Base-by-base conservation (phyloP, 768 basidiomycete genomes). In the Podaxis sp. region DNA sequence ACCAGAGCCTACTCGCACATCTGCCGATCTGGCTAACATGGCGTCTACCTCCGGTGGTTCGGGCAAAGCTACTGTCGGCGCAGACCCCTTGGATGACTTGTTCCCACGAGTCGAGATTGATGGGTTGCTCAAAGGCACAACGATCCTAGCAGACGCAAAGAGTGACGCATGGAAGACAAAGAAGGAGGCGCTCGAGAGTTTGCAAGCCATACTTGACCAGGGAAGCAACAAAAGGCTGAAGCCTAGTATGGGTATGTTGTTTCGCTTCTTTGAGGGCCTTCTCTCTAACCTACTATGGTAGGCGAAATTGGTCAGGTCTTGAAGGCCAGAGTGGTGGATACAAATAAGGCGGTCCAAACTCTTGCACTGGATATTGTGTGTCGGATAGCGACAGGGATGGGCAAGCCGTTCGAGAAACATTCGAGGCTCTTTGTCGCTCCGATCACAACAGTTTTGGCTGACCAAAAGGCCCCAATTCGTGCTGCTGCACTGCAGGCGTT, bases 51-150 rank as follows among this genome's bases (percentile, higher is more conserved):
- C 79, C 12, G 70, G 77, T n/a, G 75, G 79, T 13, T 74, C 78
- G 37, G 82, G 79, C 51, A 75, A 72, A 53, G 75, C 71, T 9
- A 76, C 77, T 37, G 72, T 66, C 27, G 74, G 75, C 6, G 77
- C 71, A 7, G 94, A 98, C 73, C 86, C 96, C 11, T 70, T 98
- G 66, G 97, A 98, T 66, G 95, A 97, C 53, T 80, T 99, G 43
- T 96, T 97, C 73, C 97, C 97, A 27, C 87, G 97, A 29, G 91
- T 98, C 43, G 97, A 99, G 69, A 79, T 98, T 43, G 96, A 98
- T 66, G 80, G 84, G 58, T 74, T 99, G 25, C 78, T 98, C 58
- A 90, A 89, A 65, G 90, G 90, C 24, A 93, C 93, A 0, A 86
- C 88, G 4, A 89, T 96, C 52, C 75, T 97, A 15, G 80, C 87